Evolutionary conservation across 2,329 filamentous ascomycete genomes (phyloP), one percentile per base, ranked within the genome.

Genomic region (Nectriaceae sp.): DNA sequence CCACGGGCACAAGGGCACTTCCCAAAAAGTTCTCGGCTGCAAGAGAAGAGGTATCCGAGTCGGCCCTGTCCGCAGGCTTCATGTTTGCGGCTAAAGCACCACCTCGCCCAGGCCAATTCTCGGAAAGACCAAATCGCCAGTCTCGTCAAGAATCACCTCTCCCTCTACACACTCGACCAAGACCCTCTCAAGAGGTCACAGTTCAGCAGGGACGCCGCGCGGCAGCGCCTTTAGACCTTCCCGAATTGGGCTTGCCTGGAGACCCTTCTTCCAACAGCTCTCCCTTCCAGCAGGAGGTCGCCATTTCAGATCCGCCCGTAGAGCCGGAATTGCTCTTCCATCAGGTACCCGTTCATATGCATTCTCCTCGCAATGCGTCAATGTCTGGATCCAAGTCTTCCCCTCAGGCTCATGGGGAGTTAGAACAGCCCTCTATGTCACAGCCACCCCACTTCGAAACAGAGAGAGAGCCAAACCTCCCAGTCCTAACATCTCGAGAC

Each of bases 51-150:
- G 35, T 64, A n/a, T 61, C 58, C 2, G 53, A 59, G 33, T 39
- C 46, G 15, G 47, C 33, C 8, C 56, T 64, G n/a, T 47, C 56
- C 13, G 47, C 57, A 26, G 60, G 55, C 3, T 64, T 64, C 47
- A 53, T 37, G 11, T 64, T 53, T 47, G 37, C 51, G 20, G 44
- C 47, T 13, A 57, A 53, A 31, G 40, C 55, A 24, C 54, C 57
- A 22, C 50, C 42, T 40, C 58, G 53, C 4, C 57, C 55, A 22
- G 52, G 57, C 3, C 60, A 62, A 31, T 64, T 57, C 35, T 59
- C 51, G 31, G 46, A 47, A 20, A 46, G 40, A 15, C 60, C 57
- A 35, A 11, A 21, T 8, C 5, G 19, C 11, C 42, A 24, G 13
- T 11, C 21, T 4, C 38, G 19, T 39, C 50, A 31, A 19, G 18